Evolutionary conservation across 805 yeast species (phyloP).

Genomic region (Saccharomycopsis sp.): DNA sequence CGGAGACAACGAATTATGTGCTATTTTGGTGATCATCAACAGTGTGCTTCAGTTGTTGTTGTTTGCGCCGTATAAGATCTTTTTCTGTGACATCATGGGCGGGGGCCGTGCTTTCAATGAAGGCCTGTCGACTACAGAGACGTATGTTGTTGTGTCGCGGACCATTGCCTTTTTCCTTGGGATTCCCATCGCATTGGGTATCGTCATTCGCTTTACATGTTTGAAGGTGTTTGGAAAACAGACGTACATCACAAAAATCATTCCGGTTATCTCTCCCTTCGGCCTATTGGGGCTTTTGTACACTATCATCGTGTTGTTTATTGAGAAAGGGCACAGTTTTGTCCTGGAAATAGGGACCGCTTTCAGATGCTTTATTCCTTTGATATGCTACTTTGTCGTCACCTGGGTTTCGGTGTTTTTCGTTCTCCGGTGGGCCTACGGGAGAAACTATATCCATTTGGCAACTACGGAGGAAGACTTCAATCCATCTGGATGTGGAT

Average conservation of each 20-base stretch:
- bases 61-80: slow-evolving; percentile 45
- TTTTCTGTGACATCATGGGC: slow-evolving; percentile 41
- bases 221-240: slow-evolving; percentile 28
- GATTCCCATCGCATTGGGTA: slow-evolving; percentile 42
- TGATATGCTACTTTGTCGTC: slow-evolving; percentile 40
- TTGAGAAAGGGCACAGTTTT: slow-evolving; percentile 42
- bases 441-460: slow-evolving; percentile 1
- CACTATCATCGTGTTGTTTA: slow-evolving; percentile 46
- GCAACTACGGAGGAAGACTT: slow-evolving; percentile 19
- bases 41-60: slow-evolving; percentile 44
- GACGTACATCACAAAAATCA: slow-evolving; percentile 30
- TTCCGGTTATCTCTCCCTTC: slow-evolving; percentile 42
- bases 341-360: slow-evolving; percentile 43
- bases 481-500: slow-evolving; percentile 31
- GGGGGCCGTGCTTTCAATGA: slow-evolving; percentile 19
- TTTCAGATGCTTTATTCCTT: slow-evolving; percentile 44
- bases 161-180: slow-evolving; percentile 50
- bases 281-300: slow-evolving; percentile 46
- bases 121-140: slow-evolving; percentile 13
- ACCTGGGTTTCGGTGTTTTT: slow-evolving; percentile 42
- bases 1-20: slow-evolving; percentile 47
- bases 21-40: slow-evolving; percentile 44
- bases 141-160: slow-evolving; percentile 38
- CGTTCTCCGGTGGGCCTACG: slow-evolving; percentile 29
- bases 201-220: slow-evolving; percentile 33